These are phyloP conservation scores for Fonsecaea monophora DNA, from an alignment of 2,329 filamentous ascomycete genomes.

Conservation along the genomic window DNA sequence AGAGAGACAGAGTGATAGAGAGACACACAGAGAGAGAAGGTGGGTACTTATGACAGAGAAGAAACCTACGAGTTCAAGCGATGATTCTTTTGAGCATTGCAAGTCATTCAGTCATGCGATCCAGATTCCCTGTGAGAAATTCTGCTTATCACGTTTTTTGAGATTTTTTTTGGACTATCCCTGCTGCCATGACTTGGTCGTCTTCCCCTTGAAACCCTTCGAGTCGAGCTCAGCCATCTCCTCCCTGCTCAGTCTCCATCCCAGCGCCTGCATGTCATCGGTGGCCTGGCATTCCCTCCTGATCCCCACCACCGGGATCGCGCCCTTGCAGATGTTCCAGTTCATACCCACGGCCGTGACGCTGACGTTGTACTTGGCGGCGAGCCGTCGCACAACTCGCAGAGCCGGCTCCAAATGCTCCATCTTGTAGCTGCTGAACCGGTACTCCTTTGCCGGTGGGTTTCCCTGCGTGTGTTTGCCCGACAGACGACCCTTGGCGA, in stretches of 20 bases:
- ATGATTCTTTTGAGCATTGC: not conserved
- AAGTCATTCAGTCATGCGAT: not conserved
- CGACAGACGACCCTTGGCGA: constrained; percentile 50
- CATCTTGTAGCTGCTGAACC: constrained; percentile 55
- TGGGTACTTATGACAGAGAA: not conserved
- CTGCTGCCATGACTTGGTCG: constrained; percentile 52
- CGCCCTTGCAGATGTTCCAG: constrained; percentile 54
- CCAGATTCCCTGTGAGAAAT: too few relatives aligned
- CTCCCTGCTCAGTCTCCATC: constrained; percentile 51
- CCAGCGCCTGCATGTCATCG: constrained; percentile 49
- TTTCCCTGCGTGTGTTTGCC: constrained; percentile 51
- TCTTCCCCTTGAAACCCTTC: constrained; percentile 51
- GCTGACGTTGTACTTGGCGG: constrained; percentile 45
- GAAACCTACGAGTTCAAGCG: not conserved
- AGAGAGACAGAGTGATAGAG: too few relatives aligned
- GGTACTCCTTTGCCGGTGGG: constrained; percentile 47
- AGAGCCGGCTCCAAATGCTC: constrained; percentile 51
- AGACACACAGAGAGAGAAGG: too few relatives aligned
- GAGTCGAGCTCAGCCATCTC: constrained; percentile 53
- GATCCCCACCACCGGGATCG: constrained; percentile 52
- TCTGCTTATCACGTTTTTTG: too few relatives aligned
- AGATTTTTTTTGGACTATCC: constrained; percentile 44
- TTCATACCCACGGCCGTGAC: constrained; percentile 54
- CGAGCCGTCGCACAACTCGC: constrained; percentile 47
- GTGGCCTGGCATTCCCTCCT: constrained; percentile 52